Base-by-base conservation (phyloP, 768 basidiomycete species). In the Porpolomopsis calyptriformis region DNA sequence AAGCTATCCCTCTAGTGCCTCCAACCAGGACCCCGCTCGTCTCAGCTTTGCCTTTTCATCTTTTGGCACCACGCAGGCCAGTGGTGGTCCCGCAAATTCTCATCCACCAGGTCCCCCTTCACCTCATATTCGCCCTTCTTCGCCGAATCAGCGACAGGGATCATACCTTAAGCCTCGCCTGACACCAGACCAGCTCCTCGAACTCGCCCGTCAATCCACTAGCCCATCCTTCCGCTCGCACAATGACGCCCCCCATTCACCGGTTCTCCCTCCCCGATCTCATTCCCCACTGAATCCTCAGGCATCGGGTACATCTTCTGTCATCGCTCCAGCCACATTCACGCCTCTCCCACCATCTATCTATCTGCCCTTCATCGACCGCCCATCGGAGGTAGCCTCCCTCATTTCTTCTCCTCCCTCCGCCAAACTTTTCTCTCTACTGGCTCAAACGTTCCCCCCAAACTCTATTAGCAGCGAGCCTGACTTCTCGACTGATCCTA, bases 351-450 rank as follows among this genome's bases (percentile, higher is more conserved):
- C 84, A 4, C 77, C 78, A 18, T 80, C 86, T 49, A 76, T 87
- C 24, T 82, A 79, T 53, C 76, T 96, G 11, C 91, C 91, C 1
- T 96, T 91, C 64, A 72, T 93, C 51, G 82, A 93, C 52, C 79
- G 91, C 16, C 74, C 87, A 0, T 63, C 67, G 0, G 91, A 96
- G 56, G 88, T 93, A 1, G 52, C 72, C 3, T 65, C 75, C 7
- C 71, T 96, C 23, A 75, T 92, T 47, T 91, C 2, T 80, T 89
- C 49, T 70, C 80, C 4, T 73, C 89, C 16, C 73, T 90, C 23
- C 71, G 77, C 0, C 82, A 89, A 61, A 85, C 79, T 0, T 82
- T 87, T 47, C 73, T 72, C 55, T 35, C 42, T 16, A 31, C 60
- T 58, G 45, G n/a, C n/a, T n/a, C n/a, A n/a, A n/a, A 59, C 24